Conservation (phyloP, 1,284 basidiomycete species). For the Puccinia sorghi region DNA sequence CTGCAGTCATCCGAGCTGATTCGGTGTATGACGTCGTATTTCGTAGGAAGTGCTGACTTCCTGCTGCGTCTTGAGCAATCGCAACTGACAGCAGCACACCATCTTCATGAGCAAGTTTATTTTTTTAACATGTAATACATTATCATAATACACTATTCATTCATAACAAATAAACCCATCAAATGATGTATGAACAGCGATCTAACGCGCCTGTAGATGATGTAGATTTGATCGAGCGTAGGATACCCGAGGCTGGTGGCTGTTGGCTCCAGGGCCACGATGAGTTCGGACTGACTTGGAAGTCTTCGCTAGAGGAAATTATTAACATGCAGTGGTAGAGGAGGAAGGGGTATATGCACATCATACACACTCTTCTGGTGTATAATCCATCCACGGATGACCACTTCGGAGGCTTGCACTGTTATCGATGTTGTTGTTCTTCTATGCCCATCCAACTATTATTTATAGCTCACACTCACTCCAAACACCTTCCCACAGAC, state of each 20-base stretch:
- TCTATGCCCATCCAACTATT: no score
- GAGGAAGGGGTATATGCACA: background rate
- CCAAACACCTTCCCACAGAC: no score
- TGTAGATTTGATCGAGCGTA: background rate
- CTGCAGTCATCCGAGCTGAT: conserved; percentile 17
- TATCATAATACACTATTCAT: no score
- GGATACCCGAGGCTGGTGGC: conserved; percentile 12
- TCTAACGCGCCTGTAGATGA: background rate
- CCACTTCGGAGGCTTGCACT: background rate
- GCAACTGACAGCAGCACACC: background rate
- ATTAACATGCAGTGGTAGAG: background rate
- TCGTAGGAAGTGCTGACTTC: no score
- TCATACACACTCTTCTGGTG: background rate
- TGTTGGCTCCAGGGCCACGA: background rate
- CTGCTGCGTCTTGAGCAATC: background rate
- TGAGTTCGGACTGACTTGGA: background rate
- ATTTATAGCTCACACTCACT: no score
- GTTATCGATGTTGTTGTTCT: no score
- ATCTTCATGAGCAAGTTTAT: background rate
- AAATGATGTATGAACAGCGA: conserved; percentile 6
- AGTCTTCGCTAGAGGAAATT: background rate
- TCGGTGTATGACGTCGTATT: background rate
- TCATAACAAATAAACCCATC: no score
- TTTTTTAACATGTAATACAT: background rate
- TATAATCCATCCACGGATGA: background rate